Base-by-base conservation (phyloP, 2,329 filamentous ascomycete genomes). In the Clonostachys rhizophaga region DNA sequence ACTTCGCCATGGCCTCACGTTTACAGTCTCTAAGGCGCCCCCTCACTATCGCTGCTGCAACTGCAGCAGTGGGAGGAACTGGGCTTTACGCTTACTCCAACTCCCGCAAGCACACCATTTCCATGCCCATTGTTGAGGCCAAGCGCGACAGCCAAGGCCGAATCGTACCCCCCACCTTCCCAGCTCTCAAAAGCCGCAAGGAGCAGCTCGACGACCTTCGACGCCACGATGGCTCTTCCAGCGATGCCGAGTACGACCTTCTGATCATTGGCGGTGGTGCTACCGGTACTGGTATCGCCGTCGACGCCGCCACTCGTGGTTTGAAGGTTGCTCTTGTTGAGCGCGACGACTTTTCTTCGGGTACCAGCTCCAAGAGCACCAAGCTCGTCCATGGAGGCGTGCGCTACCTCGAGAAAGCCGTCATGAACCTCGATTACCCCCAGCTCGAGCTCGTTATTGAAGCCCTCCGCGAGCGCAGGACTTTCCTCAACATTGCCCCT, bases 321-420 rank as follows among this genome's bases (percentile, higher is more conserved):
- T 70, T 92, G 58, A 89, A 84, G 67, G 88, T 94, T 49, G 88
- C 89, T 12, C 69, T 91, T 44, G 86, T 94, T 14, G 88, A 94
- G 69, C 78, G 87, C 51, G 89, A 92, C 64, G 88, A 94, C 67
- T 94, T 92, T 64, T 85, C 84, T 56, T 79, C 84, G 52, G 88
- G 89, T 33, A 92, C 88, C 39, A 91, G 86, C 71, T 89, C 86
- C 66, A 92, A 92, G 72, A 91, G 86, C 70, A 94, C 88, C 43
- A 94, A 94, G 69, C 76, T 94, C 46, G 89, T 94, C 16, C 88
- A 94, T 67, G 88, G 88, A 55, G 88, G 88, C 60, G 89, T 94
- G 50, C 81, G 88, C 54, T 94, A 92, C 63, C 74, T 94, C 49
- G 89, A 94, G 66, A 94, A 94, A 73, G 88, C 88, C 47, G 83